Percentiles rank a stretch among this genome's conserved stretches.
Evolutionary conservation across 2,329 filamentous ascomycete genomes (phyloP).

Genomic region (Colletotrichum phormii): DNA sequence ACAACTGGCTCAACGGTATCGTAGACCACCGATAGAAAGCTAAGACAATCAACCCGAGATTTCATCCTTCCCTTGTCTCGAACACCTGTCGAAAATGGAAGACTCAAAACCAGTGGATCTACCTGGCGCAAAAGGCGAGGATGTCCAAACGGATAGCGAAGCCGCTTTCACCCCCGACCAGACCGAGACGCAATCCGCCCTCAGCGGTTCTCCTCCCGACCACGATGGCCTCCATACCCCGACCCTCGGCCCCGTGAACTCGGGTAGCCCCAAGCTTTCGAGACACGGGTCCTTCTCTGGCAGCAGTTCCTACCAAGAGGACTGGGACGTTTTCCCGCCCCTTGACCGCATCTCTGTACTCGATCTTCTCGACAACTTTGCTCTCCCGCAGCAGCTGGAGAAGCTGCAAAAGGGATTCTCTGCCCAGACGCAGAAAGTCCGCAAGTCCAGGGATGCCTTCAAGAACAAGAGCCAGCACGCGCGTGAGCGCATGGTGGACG

Average conservation of each 20-base stretch:
- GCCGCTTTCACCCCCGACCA: slow-evolving; percentile 55
- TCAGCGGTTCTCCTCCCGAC: slow-evolving; percentile 57
- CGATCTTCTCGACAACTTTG: slow-evolving; percentile 93
- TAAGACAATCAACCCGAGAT: neutral
- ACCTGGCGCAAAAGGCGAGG: slow-evolving; percentile 51
- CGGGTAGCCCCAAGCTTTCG: slow-evolving; percentile 71
- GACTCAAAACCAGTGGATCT: slow-evolving; percentile 43
- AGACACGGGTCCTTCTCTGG: slow-evolving; percentile 85
- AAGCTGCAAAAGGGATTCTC: slow-evolving; percentile 87
- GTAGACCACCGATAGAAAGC: neutral
- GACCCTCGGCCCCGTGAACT: slow-evolving; percentile 57
- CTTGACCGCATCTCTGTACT: slow-evolving; percentile 91
- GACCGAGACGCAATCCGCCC: slow-evolving; percentile 52
- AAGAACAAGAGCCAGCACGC: slow-evolving; percentile 81
- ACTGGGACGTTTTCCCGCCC: slow-evolving; percentile 88
- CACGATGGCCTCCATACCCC: slow-evolving; percentile 61
- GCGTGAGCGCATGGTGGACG: slow-evolving; percentile 90
- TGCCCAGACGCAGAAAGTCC: slow-evolving; percentile 86
- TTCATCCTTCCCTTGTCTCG: neutral
- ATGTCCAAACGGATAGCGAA: slow-evolving; percentile 56
- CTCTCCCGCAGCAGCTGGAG: slow-evolving; percentile 89
- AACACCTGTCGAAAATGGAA: slow-evolving; percentile 45
- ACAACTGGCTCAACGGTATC: neutral
- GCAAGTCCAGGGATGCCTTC: slow-evolving; percentile 82
- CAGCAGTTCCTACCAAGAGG: slow-evolving; percentile 87